Evolutionary conservation across 2,329 filamentous ascomycete genomes (phyloP).

Genomic region (Biscogniauxia sp.): DNA sequence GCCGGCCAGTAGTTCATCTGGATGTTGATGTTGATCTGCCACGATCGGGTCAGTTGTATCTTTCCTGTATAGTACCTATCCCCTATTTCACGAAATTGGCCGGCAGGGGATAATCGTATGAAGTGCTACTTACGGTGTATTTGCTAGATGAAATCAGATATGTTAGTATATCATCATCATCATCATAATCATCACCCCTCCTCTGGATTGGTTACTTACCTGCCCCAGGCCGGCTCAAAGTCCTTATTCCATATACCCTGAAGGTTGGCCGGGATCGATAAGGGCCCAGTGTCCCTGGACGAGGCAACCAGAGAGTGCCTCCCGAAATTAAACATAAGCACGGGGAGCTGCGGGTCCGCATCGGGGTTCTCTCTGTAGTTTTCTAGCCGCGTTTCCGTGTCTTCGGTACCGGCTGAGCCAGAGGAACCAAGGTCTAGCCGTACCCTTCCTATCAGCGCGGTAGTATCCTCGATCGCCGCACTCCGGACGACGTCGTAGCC

Average conservation of each 20-base stretch:
- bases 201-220: neutral
- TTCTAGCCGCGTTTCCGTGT: conserved; percentile 8
- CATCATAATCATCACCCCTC: too few species aligned
- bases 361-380: conserved; percentile 13
- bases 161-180: neutral
- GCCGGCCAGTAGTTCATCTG: conserved; percentile 27
- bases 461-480: conserved; percentile 23
- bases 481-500: conserved; percentile 14
- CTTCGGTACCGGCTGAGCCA: conserved; percentile 4
- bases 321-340: conserved; percentile 33
- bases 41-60: neutral
- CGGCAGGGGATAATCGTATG: too few species aligned
- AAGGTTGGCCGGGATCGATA: conserved; percentile 32
- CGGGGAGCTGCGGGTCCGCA: conserved; percentile 27
- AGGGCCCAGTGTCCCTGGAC: conserved; percentile 18
- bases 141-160: neutral
- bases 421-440: conserved; percentile 19
- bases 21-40: conserved; percentile 20
- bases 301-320: conserved; percentile 32
- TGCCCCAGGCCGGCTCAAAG: conserved; percentile 13
- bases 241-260: conserved; percentile 37
- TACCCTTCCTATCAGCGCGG: conserved; percentile 20
- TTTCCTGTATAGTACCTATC: too few species aligned
- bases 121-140: conserved; percentile 7
- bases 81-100: too few species aligned